phyloP scores from a whole-genome alignment of 2,329 filamentous ascomycete genomes.

The Mycosphaerella sp. region DNA sequence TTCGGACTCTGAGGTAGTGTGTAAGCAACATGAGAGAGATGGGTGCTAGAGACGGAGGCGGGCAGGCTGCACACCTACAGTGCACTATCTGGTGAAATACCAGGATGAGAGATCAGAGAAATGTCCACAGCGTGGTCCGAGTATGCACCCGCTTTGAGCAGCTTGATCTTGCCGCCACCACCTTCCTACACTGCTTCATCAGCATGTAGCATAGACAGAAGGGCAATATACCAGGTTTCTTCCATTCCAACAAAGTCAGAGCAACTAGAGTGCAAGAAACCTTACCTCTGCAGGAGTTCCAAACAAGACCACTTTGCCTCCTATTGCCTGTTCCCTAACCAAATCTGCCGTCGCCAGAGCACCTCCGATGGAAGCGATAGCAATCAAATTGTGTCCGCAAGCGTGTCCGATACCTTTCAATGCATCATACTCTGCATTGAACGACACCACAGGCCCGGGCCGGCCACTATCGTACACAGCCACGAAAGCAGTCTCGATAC shows the following conservation, averaged over 20 bases:
- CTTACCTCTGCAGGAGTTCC: constrained; percentile 41
- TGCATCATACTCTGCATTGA: constrained; percentile 37
- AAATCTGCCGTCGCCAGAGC: constrained; percentile 36
- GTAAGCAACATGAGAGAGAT: too few relatives aligned
- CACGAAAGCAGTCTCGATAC: constrained; percentile 49
- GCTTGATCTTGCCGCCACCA: constrained; percentile 38
- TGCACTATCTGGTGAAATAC: constrained; percentile 35
- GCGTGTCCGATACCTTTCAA: constrained; percentile 40
- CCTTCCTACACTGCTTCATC: constrained; percentile 1
- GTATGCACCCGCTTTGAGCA: constrained; percentile 42
- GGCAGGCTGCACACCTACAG: neutral
- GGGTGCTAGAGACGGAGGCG: too few relatives aligned
- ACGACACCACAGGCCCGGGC: constrained; percentile 35
- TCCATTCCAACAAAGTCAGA: too few relatives aligned
- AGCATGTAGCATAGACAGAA: too few relatives aligned
- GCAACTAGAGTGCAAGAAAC: too few relatives aligned
- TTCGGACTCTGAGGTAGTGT: constrained; percentile 35
- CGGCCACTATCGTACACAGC: constrained; percentile 45
- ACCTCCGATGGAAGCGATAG: constrained; percentile 35
- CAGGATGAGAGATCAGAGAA: constrained; percentile 34
- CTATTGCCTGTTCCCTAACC: constrained; percentile 27
- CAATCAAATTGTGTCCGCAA: constrained; percentile 44
- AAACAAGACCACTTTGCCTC: constrained; percentile 36
- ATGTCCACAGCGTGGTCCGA: constrained; percentile 35
- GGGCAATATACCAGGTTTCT: too few relatives aligned